Evolutionary conservation across 306 rosid genomes (phyloP), one percentile per base, ranked within the genome.

Genomic region (Begonia fuchsioides): DNA sequence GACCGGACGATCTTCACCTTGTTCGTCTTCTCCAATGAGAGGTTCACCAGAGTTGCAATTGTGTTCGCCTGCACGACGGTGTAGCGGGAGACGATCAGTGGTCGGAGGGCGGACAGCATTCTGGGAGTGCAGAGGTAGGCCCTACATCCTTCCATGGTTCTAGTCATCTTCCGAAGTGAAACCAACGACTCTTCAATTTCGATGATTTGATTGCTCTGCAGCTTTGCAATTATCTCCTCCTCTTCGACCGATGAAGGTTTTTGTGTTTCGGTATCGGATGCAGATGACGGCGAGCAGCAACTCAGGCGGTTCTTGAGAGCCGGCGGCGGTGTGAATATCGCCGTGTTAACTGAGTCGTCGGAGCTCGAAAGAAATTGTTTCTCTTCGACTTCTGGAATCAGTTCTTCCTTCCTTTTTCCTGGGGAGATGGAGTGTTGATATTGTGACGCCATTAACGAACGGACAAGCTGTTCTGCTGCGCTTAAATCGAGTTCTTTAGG

Each of bases 1-100:
- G 96, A 81, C 57, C 98, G 87, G 16, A 90, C 77, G 67, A 90
- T 90, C 74, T 71, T 90, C 14, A 77, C 76, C 60, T 82, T 90
- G 72, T 85, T 90, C 17, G 47, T 8, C 17, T 65, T 69, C 55
- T 82, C 85, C 39, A 90, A 26, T 0, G 98, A 85, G 0, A 90
- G 74, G 32, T 90, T 90, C 46, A 90, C 95, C 55, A 85, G 12
- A 0, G 85, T 81, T 1, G 96, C 94, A 5, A 90, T 66, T 0
- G 96, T 65, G 63, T 90, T 82, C 66, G 76, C 94, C 63, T 74
- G 87, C 46, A 90, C 39, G 12, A 8, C 60, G 0, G 59, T 46
- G 68, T 77, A 64, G 56, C 72, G 74, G 1, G 93, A 81, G 14
- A 50, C 9, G 41, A 85, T 49, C 16, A 75, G 56, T 0, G 81